Evolutionary conservation across 2,329 filamentous ascomycete species (phyloP), one percentile per base, ranked within the genome.

Genomic region (Fusarium beomiforme): DNA sequence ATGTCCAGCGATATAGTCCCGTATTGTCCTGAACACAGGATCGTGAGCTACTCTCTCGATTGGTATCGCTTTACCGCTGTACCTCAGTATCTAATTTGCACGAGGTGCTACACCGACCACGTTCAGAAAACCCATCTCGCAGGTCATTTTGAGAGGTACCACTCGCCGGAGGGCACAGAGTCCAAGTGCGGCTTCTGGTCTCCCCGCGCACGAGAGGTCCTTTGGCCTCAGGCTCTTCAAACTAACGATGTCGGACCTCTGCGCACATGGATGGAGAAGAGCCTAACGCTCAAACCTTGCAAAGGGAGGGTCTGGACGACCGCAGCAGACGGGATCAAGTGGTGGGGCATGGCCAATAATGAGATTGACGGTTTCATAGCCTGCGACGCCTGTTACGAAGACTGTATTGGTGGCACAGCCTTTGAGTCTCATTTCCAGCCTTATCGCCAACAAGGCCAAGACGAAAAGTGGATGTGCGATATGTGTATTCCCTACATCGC

Each of bases 341-440:
- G 81, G 79, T 81, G 75, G 54, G 64, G 73, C 0, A 72, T 80
- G 64, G 67, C 39, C 4, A 62, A 78, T 8, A 63, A 75, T 3
- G 78, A 78, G 6, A 73, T 82, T 1, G 63, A 75, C 1, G 77
- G 78, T 2, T 78, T 83, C 29, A 71, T 83, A 5, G 70, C 79
- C 0, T 84, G 82, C 33, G 77, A 83, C 33, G 78, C 82, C 7
- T 84, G 82, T 53, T 80, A 79, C 61, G 76, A 81, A 16, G 80
- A 83, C 42, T 53, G 64, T 1, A 64, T 83, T 6, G 70, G 61
- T 2, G 77, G 74, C 0, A 78, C 74, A 0, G 14, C 72, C 0
- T 80, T 82, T 19, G 79, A 79, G 12, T 19, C 65, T 6, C 71
- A 62, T 2, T 83, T 84, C n/a, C 70, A 70, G 1, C 72, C 70